Base-by-base conservation (phyloP, 2,329 filamentous ascomycete species). In the Penicillium sp. region DNA sequence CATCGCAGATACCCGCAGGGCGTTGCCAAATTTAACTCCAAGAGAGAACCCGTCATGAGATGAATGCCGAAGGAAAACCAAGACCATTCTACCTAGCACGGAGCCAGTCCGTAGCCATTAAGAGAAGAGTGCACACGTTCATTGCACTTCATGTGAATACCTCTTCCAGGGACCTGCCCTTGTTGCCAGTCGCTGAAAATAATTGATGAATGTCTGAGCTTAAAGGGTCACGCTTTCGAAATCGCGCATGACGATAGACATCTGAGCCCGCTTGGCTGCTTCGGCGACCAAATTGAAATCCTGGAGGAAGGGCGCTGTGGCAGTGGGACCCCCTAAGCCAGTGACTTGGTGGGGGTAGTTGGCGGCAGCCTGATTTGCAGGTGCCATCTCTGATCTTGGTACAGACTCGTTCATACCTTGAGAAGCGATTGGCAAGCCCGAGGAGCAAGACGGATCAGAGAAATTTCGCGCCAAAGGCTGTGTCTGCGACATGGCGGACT, bases 251-350 rank as follows among this genome's bases (percentile, higher is more conserved):
- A 97, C 82, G 72, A 93, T 88, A 45, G 92, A 92, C 84, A 97
- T 91, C 79, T 97, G 92, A 10, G 94, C 94, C 45, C 93, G 85
- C 80, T 96, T 97, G 47, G 93, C 94, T 1, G 94, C 94, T 82
- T 98, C 94, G 38, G 93, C 93, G 45, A 97, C 86, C 33, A 97
- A 86, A 61, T 86, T 94, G 73, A 94, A 91, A 77, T 96, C 90
- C 71, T 89, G 88, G 63, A 96, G 84, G 74, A 93, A 93, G 4
- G 83, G 83, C 10, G 83, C 82, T 1, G 85, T 86, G 13, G 78
- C 78, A 12, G 75, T 73, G 1, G 76, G 75, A 8, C 75, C 76
- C 6, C 75, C 76, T 4, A 70, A 56, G 1, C 66, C 68, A 35
- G 65, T 58, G 44, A 73, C 67, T 51, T 71, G 66, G 28, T 74